Percentiles rank a stretch among this genome's conserved stretches.
These are phyloP conservation scores for Aspergillus oerlinghausenensis DNA, from an alignment of 2,329 filamentous ascomycete species.

Conservation along the genomic window DNA sequence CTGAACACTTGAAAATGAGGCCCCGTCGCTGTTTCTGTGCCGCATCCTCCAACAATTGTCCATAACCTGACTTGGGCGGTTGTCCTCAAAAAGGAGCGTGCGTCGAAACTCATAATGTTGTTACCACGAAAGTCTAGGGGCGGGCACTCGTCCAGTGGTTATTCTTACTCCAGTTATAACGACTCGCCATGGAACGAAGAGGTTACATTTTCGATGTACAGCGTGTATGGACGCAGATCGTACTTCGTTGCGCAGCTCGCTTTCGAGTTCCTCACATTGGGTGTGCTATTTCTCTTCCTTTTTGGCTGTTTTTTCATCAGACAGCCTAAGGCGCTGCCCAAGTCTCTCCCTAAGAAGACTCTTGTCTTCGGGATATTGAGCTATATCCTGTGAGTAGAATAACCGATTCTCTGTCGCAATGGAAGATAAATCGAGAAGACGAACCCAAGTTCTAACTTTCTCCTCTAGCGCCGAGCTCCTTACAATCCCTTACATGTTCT, in stretches of 20 bases:
- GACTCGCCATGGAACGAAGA: not conserved
- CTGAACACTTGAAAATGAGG: not conserved
- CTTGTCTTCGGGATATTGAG: slow-evolving; percentile 9
- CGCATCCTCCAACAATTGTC: not conserved
- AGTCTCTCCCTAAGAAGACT: slow-evolving; percentile 8
- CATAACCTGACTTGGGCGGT: not conserved
- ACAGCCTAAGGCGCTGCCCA: slow-evolving; percentile 5
- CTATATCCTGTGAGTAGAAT: slow-evolving; percentile 10
- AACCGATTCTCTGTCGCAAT: not conserved
- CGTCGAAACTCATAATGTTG: not conserved
- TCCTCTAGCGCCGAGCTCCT: slow-evolving; percentile 8
- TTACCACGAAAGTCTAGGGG: not conserved
- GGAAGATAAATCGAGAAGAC: slow-evolving; percentile 1
- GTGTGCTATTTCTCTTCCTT: slow-evolving; percentile 14
- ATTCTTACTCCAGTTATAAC: not conserved
- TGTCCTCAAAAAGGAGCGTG: not conserved
- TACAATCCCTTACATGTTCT: slow-evolving; percentile 8
- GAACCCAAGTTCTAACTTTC: not conserved
- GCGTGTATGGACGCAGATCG: not conserved
- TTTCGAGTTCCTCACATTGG: slow-evolving; percentile 15
- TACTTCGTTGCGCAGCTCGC: slow-evolving; percentile 9
- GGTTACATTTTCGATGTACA: not conserved
- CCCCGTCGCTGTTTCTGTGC: not conserved
- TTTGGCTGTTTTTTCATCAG: slow-evolving; percentile 16
- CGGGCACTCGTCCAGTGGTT: not conserved